Percentiles rank a stretch among this genome's conserved stretches.
Conservation (phyloP, 768 basidiomycete genomes). For the Pisolithus albus region DNA sequence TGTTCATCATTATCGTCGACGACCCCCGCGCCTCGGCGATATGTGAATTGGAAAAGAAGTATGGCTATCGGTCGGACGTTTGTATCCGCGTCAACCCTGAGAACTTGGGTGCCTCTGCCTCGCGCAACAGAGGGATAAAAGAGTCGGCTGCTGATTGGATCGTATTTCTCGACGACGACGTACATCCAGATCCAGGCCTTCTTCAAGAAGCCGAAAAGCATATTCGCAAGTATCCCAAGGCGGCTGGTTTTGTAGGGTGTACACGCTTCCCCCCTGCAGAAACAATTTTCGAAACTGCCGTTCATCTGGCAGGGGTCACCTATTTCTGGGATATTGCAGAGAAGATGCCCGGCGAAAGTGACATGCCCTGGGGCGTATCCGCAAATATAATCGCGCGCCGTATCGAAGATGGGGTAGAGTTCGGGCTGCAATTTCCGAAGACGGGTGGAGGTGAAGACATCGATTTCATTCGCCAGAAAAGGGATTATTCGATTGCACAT, state of each 20-base stretch:
- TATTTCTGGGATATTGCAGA: slow-evolving; percentile 57
- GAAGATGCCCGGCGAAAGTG: slow-evolving; percentile 34
- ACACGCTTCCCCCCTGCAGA: slow-evolving; percentile 42
- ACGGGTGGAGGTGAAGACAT: slow-evolving; percentile 63
- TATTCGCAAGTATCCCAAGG: slow-evolving; percentile 40
- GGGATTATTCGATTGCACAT: slow-evolving; percentile 29
- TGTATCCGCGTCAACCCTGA: slow-evolving; percentile 44
- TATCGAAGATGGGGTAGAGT: slow-evolving; percentile 39
- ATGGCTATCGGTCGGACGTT: slow-evolving; percentile 40
- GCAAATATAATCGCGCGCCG: slow-evolving; percentile 51
- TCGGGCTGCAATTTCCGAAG: slow-evolving; percentile 46
- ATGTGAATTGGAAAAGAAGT: slow-evolving; percentile 32
- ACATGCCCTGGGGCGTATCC: slow-evolving; percentile 59
- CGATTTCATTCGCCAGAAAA: slow-evolving; percentile 47
- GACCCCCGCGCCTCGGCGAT: slow-evolving; percentile 40
- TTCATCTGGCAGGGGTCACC: slow-evolving; percentile 50
- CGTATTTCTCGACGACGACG: slow-evolving; percentile 56
- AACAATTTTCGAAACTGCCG: slow-evolving; percentile 45
- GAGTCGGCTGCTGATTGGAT: slow-evolving; percentile 55
- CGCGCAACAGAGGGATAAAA: slow-evolving; percentile 47
- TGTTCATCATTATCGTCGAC: slow-evolving; percentile 56
- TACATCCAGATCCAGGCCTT: slow-evolving; percentile 36
- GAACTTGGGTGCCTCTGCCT: slow-evolving; percentile 47
- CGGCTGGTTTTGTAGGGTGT: slow-evolving; percentile 51
- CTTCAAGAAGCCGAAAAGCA: slow-evolving; percentile 40